Base-by-base conservation (phyloP, 2,329 filamentous ascomycete genomes). In the Truncatella angustata region DNA sequence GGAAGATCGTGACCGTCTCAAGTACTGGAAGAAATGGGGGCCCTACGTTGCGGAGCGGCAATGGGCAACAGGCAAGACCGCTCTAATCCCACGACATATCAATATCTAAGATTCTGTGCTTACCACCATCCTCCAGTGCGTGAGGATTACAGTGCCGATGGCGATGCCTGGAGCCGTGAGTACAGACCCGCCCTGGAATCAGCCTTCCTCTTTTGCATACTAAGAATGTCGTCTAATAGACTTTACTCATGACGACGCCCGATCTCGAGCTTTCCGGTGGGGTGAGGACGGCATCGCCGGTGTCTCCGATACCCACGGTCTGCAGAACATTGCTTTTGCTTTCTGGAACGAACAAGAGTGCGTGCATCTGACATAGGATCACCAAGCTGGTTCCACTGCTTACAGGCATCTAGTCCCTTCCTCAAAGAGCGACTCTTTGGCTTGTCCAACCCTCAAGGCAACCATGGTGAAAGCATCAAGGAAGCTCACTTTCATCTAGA, bases 1-100 rank as follows among this genome's bases (percentile, higher is more conserved):
- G 66, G 85, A 96, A 66, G 93, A 97, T 72, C 84, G 86, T 54
- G 84, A 93, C 58, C 86, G 87, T 58, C 82, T 74, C 59, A 93
- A 90, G 70, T 97, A 97, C 77, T 97, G 93, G 93, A 97, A 97
- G 83, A 91, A 88, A 84, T 97, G 92, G 91, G 93, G 93, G 51
- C 87, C 92, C 21, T 97, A 97, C 66, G 87, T 96, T 62, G 85
- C 92, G 51, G 93, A 97, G 76, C 81, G 92, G 66, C 92, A 97
- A 76, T 97, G 93, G 93, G 91, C 92, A 53, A 96, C 91, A 60
- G 91, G 90, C 88, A 74, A 67, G 82, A 64, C 52, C 54, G 54
- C 36, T 26, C 28, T 65, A n/a, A 32, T 21, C 5, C 24, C 21
- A 5, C 46, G 47, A 18, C 23, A 21, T 24, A 36, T 36, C 20